Conservation (phyloP, 768 basidiomycete species). For the Macrolepiota albuminosa region DNA sequence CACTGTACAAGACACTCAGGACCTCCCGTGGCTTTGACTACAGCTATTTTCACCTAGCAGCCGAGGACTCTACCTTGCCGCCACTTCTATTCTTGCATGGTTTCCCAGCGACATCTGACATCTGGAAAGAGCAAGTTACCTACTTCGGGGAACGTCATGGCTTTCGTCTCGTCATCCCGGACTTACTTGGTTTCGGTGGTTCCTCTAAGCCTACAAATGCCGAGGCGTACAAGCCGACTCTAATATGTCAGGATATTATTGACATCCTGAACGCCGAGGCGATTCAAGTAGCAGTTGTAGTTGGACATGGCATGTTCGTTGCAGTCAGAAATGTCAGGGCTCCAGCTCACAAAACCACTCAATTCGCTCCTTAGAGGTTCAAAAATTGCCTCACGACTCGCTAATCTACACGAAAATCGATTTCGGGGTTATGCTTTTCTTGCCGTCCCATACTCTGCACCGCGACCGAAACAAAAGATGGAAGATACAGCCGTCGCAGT, state of each 20-base stretch:
- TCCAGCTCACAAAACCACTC: neutral
- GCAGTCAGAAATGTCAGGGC: neutral
- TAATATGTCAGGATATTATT: slow-evolving; percentile 35
- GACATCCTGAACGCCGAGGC: slow-evolving; percentile 37
- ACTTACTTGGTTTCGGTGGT: slow-evolving; percentile 47
- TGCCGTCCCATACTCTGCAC: slow-evolving; percentile 30
- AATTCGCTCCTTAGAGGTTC: slow-evolving; percentile 29
- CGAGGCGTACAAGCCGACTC: slow-evolving; percentile 30
- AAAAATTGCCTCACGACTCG: slow-evolving; percentile 29
- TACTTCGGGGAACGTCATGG: slow-evolving; percentile 33
- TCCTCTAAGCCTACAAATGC: slow-evolving; percentile 40
- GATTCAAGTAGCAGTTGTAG: slow-evolving; percentile 28
- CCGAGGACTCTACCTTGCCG: slow-evolving; percentile 24
- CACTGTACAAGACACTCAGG: slow-evolving; percentile 24
- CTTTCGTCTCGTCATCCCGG: slow-evolving; percentile 42
- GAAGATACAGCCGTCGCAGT: slow-evolving; percentile 21
- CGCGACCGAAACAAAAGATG: slow-evolving; percentile 23
- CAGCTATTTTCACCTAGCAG: slow-evolving; percentile 28
- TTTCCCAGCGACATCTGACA: slow-evolving; percentile 36
- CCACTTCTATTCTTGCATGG: slow-evolving; percentile 42
- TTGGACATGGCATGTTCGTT: slow-evolving; percentile 36
- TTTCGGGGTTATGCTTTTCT: slow-evolving; percentile 38
- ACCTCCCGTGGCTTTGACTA: slow-evolving; percentile 37
- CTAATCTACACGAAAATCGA: slow-evolving; percentile 31
- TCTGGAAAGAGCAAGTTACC: slow-evolving; percentile 35